Evolutionary conservation across 2,329 filamentous ascomycete species (phyloP).

Genomic region (Botrytis hyacinthi): DNA sequence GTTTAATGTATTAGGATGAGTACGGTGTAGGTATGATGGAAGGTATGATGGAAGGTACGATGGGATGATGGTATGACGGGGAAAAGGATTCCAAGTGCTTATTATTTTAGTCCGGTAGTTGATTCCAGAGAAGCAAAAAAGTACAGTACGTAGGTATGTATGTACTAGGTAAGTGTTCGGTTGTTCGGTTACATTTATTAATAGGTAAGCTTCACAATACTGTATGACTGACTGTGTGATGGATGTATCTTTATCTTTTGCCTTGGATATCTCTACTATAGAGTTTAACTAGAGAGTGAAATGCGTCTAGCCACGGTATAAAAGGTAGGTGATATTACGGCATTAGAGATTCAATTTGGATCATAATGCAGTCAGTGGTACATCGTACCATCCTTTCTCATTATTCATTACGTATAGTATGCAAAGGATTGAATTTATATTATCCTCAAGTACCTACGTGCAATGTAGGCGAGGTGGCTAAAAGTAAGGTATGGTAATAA

Average conservation of each 20-base stretch:
- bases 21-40: neutral
- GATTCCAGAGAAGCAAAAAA: neutral
- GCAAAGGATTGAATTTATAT: neutral
- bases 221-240: neutral
- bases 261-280: neutral
- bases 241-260: neutral
- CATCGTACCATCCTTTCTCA: neutral
- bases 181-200: neutral
- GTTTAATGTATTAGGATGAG: neutral
- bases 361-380: neutral
- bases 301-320: neutral
- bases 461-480: neutral
- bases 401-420: conserved; percentile 1
- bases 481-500: neutral
- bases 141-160: neutral
- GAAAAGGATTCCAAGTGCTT: neutral
- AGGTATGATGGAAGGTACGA: neutral
- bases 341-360: neutral
- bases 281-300: neutral
- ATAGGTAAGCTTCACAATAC: neutral
- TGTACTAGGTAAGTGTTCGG: neutral
- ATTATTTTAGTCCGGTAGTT: neutral
- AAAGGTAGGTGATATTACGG: neutral
- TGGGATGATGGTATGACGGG: neutral
- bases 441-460: neutral